Conservation (phyloP, 192 early-diverging fungal species). For the Entomortierella beljakovae region DNA sequence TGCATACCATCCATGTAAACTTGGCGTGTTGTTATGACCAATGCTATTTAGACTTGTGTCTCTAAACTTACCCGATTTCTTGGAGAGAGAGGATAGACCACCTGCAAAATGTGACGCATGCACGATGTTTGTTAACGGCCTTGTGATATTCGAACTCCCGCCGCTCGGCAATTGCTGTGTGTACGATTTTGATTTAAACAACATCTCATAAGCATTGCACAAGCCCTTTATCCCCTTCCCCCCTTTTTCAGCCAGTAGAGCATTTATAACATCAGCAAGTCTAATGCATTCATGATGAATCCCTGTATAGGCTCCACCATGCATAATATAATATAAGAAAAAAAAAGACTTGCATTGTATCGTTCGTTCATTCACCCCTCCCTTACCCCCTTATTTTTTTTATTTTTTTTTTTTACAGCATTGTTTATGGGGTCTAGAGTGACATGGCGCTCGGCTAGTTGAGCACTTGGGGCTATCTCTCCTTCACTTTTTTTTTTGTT, state of each 20-base stretch:
- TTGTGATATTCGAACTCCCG: neutral
- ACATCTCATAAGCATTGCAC: constrained; percentile 2
- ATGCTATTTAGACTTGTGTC: no score
- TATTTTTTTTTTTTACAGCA: neutral
- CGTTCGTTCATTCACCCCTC: neutral
- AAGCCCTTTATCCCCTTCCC: neutral
- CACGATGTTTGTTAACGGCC: neutral
- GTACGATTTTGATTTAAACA: no score
- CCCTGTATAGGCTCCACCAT: constrained; percentile 7
- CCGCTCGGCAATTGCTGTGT: constrained; percentile 3
- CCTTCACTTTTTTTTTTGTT: no score
- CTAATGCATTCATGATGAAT: constrained; percentile 4
- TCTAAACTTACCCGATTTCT: no score
- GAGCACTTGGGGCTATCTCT: neutral
- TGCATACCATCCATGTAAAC: neutral
- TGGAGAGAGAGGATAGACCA: neutral
- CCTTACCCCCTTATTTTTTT: constrained; percentile 4
- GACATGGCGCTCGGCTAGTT: neutral
- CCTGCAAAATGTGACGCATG: neutral
- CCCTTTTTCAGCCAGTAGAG: neutral
- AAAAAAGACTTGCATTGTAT: neutral
- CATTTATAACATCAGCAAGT: neutral
- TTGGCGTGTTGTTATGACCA: no score
- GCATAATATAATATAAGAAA: no score
- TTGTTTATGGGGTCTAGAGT: neutral